Evolutionary conservation across 352 stramenopile genomes (phyloP).

Genomic region (Peronospora farinosa): DNA sequence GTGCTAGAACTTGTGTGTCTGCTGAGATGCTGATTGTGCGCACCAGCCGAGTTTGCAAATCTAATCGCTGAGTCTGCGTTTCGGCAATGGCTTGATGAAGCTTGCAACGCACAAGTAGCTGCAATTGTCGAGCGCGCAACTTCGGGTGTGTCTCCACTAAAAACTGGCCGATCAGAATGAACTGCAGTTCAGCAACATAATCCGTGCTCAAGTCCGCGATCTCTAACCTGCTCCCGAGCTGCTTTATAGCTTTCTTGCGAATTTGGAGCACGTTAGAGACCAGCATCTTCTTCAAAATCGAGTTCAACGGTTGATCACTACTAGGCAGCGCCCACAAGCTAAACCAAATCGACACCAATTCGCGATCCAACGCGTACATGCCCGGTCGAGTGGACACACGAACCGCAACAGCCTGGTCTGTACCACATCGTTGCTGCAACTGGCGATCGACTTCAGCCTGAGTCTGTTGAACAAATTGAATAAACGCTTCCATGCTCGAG

Average conservation of each 20-base stretch:
- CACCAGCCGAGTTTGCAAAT: constrained; percentile 23
- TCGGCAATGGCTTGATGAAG: constrained; percentile 13
- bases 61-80: constrained; percentile 7
- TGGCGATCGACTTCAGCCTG: constrained; percentile 29
- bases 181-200: constrained; percentile 25
- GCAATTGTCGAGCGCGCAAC: constrained; percentile 44
- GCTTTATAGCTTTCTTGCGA: constrained; percentile 53
- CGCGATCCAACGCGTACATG: constrained; percentile 40
- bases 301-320: constrained; percentile 7
- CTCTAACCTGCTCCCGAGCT: constrained; percentile 33
- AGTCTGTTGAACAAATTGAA: constrained; percentile 13
- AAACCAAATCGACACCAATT: constrained; percentile 49
- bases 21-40: constrained; percentile 34
- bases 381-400: constrained; percentile 28
- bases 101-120: constrained; percentile 44
- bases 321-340: constrained; percentile 17
- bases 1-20: constrained; percentile 47
- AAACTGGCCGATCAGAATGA: constrained; percentile 42
- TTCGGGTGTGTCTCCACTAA: constrained; percentile 64
- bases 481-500: constrained; percentile 11
- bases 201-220: constrained; percentile 8
- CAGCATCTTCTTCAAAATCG: constrained; percentile 33
- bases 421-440: constrained; percentile 26
- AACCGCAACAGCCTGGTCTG: constrained; percentile 8
- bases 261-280: constrained; percentile 46